These are phyloP conservation scores for Zygoascus meyerae DNA, from an alignment of 1,139 yeast species.

Conservation along the genomic window DNA sequence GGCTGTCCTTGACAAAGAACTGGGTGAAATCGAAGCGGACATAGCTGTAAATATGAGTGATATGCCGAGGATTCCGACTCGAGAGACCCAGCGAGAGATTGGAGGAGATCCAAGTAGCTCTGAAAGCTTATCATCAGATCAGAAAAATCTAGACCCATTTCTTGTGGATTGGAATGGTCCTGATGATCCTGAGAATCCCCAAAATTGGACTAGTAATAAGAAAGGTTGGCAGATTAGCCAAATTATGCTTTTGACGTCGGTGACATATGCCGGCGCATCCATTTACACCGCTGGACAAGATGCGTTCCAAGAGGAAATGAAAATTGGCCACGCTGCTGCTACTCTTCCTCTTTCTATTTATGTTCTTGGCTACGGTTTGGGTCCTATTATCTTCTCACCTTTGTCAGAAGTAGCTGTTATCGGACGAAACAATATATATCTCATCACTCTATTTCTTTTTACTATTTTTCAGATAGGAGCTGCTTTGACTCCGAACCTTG, in stretches of 20 bases:
- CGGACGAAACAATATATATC: conserved; percentile 53
- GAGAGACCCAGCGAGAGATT: not conserved
- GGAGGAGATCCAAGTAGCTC: not conserved
- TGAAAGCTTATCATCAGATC: not conserved
- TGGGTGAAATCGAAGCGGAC: not conserved
- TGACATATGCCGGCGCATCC: conserved; percentile 58
- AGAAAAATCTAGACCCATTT: conserved; percentile 15
- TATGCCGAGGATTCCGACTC: not conserved
- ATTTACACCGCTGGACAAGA: conserved; percentile 53
- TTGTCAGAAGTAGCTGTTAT: conserved; percentile 46
- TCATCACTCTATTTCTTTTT: conserved; percentile 47
- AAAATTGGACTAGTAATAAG: conserved; percentile 45
- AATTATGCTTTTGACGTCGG: conserved; percentile 43
- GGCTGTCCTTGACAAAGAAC: not conserved
- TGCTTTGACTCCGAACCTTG: conserved; percentile 46
- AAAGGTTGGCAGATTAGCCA: conserved; percentile 40
- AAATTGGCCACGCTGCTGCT: conserved; percentile 41
- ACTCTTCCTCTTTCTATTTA: conserved; percentile 50
- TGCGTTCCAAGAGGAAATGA: conserved; percentile 40
- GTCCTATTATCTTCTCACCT: conserved; percentile 52
- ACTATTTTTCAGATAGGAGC: conserved; percentile 51
- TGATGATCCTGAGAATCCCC: conserved; percentile 54
- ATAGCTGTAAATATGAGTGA: not conserved
- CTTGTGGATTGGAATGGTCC: conserved; percentile 43
- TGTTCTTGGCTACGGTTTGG: conserved; percentile 53